Percentiles rank a stretch among this genome's conserved stretches.
These are phyloP conservation scores for Colletotrichum sp. DNA, from an alignment of 2,329 filamentous ascomycete species.

Conservation along the genomic window DNA sequence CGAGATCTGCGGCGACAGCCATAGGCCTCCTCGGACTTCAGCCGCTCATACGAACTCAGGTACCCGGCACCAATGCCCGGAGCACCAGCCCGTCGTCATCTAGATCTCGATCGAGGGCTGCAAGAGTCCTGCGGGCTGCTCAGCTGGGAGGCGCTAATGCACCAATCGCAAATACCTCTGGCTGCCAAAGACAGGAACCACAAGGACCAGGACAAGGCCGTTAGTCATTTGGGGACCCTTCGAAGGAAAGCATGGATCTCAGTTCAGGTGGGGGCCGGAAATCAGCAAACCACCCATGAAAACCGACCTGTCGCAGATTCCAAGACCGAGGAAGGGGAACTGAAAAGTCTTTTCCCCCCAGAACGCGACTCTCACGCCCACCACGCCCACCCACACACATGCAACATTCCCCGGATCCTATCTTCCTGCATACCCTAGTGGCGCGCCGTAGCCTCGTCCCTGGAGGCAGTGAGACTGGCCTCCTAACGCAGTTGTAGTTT, in stretches of 20 bases:
- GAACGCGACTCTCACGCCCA: neutral
- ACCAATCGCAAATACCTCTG: neutral
- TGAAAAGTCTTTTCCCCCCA: neutral
- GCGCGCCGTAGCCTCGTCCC: neutral
- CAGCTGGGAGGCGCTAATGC: slow-evolving; percentile 4
- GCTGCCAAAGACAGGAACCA: neutral
- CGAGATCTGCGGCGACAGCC: neutral
- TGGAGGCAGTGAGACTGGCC: neutral
- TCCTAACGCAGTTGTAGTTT: neutral
- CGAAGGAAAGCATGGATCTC: neutral
- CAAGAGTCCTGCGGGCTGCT: neutral
- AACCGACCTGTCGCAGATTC: slow-evolving; percentile 11
- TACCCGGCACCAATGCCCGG: neutral
- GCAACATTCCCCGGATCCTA: slow-evolving; percentile 17
- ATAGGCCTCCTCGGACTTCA: neutral
- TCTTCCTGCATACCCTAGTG: slow-evolving; percentile 18
- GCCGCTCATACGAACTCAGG: neutral
- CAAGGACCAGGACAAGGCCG: neutral
- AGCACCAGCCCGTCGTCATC: neutral
- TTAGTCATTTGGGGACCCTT: neutral
- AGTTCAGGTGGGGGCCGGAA: neutral
- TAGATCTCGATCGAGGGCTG: neutral
- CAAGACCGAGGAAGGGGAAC: slow-evolving; percentile 3
- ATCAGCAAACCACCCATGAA: neutral
- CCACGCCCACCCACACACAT: neutral